These are phyloP conservation scores for Exophiala oligosperma DNA, from an alignment of 2,329 filamentous ascomycete genomes.

Conservation along the genomic window DNA sequence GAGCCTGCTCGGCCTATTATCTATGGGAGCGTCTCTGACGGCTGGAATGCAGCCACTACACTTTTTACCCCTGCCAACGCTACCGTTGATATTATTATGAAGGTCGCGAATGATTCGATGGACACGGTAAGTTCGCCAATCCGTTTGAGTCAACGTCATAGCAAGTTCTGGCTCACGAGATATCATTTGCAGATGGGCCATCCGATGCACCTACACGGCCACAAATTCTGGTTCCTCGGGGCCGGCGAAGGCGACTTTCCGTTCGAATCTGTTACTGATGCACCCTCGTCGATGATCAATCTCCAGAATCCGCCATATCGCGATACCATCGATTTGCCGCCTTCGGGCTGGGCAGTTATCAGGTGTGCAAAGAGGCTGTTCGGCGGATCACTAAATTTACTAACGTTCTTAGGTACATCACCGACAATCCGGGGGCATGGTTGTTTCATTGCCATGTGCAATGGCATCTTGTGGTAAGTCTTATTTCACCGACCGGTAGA, in stretches of 20 bases:
- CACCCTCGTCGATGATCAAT: slow-evolving; percentile 19
- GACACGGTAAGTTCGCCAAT: slow-evolving; percentile 13
- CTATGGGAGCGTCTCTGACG: slow-evolving; percentile 18
- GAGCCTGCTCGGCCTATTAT: slow-evolving; percentile 18
- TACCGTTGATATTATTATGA: slow-evolving; percentile 22
- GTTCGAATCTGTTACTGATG: slow-evolving; percentile 13
- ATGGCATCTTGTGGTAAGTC: slow-evolving; percentile 17
- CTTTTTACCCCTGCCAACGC: slow-evolving; percentile 18
- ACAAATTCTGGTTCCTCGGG: slow-evolving; percentile 30
- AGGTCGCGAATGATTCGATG: slow-evolving; percentile 19
- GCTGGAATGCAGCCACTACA: slow-evolving; percentile 21
- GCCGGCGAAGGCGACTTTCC: slow-evolving; percentile 18
- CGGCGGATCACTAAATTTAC: slow-evolving; percentile 3
- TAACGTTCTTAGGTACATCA: slow-evolving; percentile 13
- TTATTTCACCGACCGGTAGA: slow-evolving; percentile 8
- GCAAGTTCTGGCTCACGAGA: slow-evolving; percentile 7
- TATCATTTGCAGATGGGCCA: slow-evolving; percentile 25
- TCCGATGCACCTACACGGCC: slow-evolving; percentile 36
- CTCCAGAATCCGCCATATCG: slow-evolving; percentile 37
- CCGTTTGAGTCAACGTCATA: slow-evolving; percentile 4
- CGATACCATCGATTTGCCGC: slow-evolving; percentile 40
- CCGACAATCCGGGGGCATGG: slow-evolving; percentile 45
- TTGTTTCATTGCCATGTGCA: slow-evolving; percentile 42
- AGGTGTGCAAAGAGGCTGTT: slow-evolving; percentile 32
- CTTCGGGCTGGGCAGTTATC: slow-evolving; percentile 39